Conservation (phyloP, 768 basidiomycete genomes). For the Naematelia encephala region DNA sequence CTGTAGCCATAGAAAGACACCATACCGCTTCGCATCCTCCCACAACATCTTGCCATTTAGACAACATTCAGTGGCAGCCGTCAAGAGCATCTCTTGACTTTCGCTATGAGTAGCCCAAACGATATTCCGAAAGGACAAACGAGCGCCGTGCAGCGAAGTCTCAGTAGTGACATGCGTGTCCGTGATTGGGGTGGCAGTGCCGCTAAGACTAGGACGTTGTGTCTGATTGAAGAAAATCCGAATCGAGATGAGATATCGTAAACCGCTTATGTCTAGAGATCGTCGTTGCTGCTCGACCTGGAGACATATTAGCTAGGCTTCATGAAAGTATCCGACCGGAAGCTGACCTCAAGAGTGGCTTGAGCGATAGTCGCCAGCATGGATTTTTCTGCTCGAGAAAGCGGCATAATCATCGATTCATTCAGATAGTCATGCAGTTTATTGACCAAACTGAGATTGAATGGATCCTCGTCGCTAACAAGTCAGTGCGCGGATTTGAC, state of each 20-base stretch:
- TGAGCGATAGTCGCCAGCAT: slow-evolving; percentile 80
- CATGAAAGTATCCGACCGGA: not conserved
- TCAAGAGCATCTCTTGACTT: slow-evolving; percentile 77
- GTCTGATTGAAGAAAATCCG: slow-evolving; percentile 85
- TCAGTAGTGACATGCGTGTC: not conserved
- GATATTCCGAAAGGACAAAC: slow-evolving; percentile 67
- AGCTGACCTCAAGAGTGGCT: slow-evolving; percentile 74
- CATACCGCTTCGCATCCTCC: slow-evolving; percentile 80
- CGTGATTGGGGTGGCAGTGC: slow-evolving; percentile 19
- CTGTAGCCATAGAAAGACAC: slow-evolving; percentile 82
- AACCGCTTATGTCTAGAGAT: slow-evolving; percentile 85
- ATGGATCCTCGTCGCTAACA: slow-evolving; percentile 25
- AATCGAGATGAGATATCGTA: slow-evolving; percentile 90
- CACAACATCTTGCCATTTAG: slow-evolving; percentile 76
- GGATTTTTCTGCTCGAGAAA: slow-evolving; percentile 75
- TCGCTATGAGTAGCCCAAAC: slow-evolving; percentile 97
- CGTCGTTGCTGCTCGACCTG: slow-evolving; percentile 86
- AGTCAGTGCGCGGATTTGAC: not conserved
- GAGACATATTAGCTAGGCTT: not conserved
- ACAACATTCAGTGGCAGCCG: slow-evolving; percentile 67
- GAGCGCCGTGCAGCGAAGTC: slow-evolving; percentile 8
- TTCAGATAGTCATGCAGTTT: slow-evolving; percentile 67
- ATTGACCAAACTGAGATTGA: slow-evolving; percentile 31
- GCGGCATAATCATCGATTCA: slow-evolving; percentile 62
- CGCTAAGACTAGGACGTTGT: slow-evolving; percentile 56